phyloP scores from a whole-genome alignment of 495 filamentous ascomycete genomes.

The Aspergillus nidulans region DNA sequence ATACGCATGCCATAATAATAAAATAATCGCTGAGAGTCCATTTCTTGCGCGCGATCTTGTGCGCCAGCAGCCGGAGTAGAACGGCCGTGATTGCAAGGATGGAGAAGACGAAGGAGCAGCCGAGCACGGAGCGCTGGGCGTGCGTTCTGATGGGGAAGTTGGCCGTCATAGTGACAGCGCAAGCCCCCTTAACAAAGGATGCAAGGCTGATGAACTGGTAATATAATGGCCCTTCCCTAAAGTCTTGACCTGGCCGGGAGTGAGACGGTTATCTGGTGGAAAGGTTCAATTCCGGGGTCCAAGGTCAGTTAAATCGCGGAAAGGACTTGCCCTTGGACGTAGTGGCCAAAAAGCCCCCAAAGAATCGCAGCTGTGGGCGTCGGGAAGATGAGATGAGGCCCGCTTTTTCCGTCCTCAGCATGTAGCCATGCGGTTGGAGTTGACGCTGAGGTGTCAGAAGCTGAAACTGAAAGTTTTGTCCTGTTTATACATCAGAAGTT shows the following conservation, averaged over 20 bases:
- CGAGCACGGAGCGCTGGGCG: conserved; percentile 10
- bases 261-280: not conserved
- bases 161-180: conserved; percentile 2
- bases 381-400: not conserved
- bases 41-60: conserved; percentile 16
- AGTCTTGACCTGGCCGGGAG: too few relatives aligned
- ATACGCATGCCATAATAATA: conserved; percentile 15
- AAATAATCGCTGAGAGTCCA: conserved; percentile 18
- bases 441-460: too few relatives aligned
- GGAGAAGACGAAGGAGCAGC: conserved; percentile 9
- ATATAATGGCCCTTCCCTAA: too few relatives aligned
- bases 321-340: too few relatives aligned
- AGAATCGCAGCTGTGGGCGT: not conserved
- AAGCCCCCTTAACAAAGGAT: not conserved
- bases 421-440: too few relatives aligned
- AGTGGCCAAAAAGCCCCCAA: not conserved
- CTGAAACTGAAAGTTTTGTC: too few relatives aligned
- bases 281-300: not conserved
- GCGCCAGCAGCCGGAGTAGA: conserved; percentile 12
- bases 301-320: too few relatives aligned
- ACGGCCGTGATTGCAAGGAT: conserved; percentile 12
- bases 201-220: too few relatives aligned
- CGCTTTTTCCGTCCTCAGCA: not conserved
- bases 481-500: too few relatives aligned
- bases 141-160: conserved; percentile 14